A percentile compares a stretch with the other conserved stretches of the same genome.
phyloP scores from a whole-genome alignment of 129 eudicot species.

The Dittrichia graveolens region DNA sequence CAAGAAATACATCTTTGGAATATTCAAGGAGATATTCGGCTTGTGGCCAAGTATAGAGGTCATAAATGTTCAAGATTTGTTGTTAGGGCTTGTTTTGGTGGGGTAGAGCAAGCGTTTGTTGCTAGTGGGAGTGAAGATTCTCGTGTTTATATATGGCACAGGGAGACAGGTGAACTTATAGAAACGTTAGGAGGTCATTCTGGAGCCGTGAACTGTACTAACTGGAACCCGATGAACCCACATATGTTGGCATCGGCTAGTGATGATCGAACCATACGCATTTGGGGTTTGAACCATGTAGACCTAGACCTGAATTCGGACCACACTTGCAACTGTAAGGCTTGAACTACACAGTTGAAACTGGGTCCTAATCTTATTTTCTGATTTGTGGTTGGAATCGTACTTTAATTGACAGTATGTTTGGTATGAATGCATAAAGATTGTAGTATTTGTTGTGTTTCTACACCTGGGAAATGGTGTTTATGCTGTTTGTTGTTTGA shows the following conservation, averaged over 20 bases:
- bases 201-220: conserved; percentile 39
- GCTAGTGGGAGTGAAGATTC: conserved; percentile 59
- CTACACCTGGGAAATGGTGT: background rate
- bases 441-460: background rate
- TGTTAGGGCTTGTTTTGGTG: conserved; percentile 53
- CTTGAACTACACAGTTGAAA: background rate
- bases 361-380: background rate
- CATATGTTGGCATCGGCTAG: conserved; percentile 53
- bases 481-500: conserved; percentile 11
- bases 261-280: conserved; percentile 47
- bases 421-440: conserved; percentile 14
- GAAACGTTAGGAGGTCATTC: conserved; percentile 41
- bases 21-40: conserved; percentile 31
- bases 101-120: conserved; percentile 38
- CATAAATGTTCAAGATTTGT: conserved; percentile 43
- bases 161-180: conserved; percentile 34
- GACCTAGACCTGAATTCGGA: conserved; percentile 3
- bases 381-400: conserved; percentile 12
- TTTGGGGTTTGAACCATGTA: conserved; percentile 42
- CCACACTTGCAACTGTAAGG: background rate
- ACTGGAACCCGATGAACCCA: conserved; percentile 46
- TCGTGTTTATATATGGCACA: conserved; percentile 42
- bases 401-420: conserved; percentile 1
- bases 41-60: conserved; percentile 40
- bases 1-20: conserved; percentile 53